Evolutionary conservation across 768 basidiomycete species (phyloP), one percentile per base, ranked within the genome.

Genomic region (Termitomyces eurrhizus): DNA sequence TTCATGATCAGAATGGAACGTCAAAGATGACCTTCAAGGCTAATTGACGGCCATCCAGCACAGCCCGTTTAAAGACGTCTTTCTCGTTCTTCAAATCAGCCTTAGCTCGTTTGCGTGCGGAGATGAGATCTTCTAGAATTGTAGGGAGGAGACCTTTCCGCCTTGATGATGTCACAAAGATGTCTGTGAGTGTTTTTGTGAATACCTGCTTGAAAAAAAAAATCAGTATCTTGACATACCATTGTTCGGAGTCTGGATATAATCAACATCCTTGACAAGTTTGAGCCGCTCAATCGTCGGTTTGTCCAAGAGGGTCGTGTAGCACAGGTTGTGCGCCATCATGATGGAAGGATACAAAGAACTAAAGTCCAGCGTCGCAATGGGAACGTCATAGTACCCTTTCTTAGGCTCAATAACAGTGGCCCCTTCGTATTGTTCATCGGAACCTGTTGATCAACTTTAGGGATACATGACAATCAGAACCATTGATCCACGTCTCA

Each of bases 251-350:
- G 97, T 98, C 67, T 90, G 86, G 58, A 92, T 88, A 69, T 97
- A 99, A 73, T 99, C 96, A 7, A 87, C 80, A 63, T 92, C 93
- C 70, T 90, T 93, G 37, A 85, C 83, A 21, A 98, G 80, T 8
- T 80, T 75, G 14, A 98, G 77, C 21, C 90, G 83, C 21, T 93
- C 89, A 13, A 96, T 88, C 0, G 89, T 90, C 6, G 60, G 48
- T 70, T 86, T 90, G 63, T 97, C 92, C 41, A 98, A 73, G n/a
- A 98, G 79, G 0, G 97, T 98, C 0, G 97, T 98, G 70, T 98
- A 99, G 72, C 97, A 99, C 0, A 99, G 78, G 70, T 99, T 99
- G 74, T 99, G 97, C 2, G 96, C 97, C 95, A 98, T 98, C 97
- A 99, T 99, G 75, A 99, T 98, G 0, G 97, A 98, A 4, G 97